Base-by-base conservation (phyloP, 2,329 filamentous ascomycete species). In the Setomelanomma holmii region DNA sequence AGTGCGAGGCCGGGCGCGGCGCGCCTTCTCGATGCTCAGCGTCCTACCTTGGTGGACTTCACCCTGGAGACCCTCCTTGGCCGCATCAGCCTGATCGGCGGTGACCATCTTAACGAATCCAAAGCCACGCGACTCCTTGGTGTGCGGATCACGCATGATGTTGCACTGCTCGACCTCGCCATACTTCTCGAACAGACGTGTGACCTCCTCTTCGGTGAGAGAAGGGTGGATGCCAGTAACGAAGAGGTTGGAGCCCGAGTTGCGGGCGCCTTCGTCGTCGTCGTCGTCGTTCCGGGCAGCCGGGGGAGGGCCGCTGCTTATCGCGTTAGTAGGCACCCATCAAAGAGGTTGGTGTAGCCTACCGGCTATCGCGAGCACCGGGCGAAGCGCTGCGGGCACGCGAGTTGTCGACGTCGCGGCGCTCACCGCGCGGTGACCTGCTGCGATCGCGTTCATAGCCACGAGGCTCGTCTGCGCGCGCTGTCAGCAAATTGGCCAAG, bases 31-130 rank as follows among this genome's bases (percentile, higher is more conserved):
- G 64, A 99, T 98, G 84, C 93, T 97, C 69, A 99, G 80, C 56
- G 93, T 97, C 67, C 95, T 90, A 56, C 95, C 95, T 73, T 99
- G 93, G 62, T 97, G 92, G 64, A 91, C 86, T 77, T 98, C 93
- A 72, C 93, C 93, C 77, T 98, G 93, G 24, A 99, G 84, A 47
- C 90, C 93, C 71, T 98, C 95, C 82, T 95, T 96, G 65, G 95
- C 95, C 64, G 95, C 93, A 77, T 99, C 95, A 60, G 95, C 95
- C 78, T 96, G 90, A 49, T 98, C 93, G 42, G 91, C 86, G 52
- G 91, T 96, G 55, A 92, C 87, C 93, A 99, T 98, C 83, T 99
- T 98, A 75, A 99, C 95, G 80, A 99, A 99, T 50, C 95, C 95
- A 64, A 99, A 99, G 63, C 95, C 95, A 78, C 95, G 95, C 66